Evolutionary conservation across 306 rosid species (phyloP), one percentile per base, ranked within the genome.

Genomic region (Vachellia pachyceras): DNA sequence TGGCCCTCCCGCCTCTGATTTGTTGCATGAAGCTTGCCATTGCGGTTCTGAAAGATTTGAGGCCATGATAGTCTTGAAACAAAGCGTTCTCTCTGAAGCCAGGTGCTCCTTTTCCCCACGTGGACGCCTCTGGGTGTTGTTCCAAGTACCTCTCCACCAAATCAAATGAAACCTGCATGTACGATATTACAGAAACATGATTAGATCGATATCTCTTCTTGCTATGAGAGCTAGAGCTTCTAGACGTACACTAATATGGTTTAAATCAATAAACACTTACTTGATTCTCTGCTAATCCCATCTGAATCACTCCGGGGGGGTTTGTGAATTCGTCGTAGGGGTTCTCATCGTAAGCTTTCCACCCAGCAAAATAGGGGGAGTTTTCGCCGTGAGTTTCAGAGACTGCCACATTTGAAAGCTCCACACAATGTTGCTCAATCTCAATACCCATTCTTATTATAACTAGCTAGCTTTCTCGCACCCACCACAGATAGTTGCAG

Each of bases 261-360:
- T 63, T 5, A 33, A 13, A 14, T 40, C 22, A 9, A 35, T 20
- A 20, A 50, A 17, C 68, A 33, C 95, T 86, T 76, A 93, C 99
- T 89, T 95, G 98, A 90, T 95, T 95, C 55, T 95, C 99, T 5
- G 98, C 99, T 12, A 95, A 75, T 6, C 99, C 98, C 99, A 95
- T 91, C 85, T 93, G 99, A 5, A 95, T 90, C 9, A 95, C 98
- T 3, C 99, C 99, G 0, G 88, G 72, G 4, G 98, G 90, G 54
- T 93, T 95, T 1, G 88, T 77, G 0, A 73, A 33, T 85, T 91
- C 93, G 52, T 95, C 74, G 36, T 91, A 95, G 41, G 97, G 97
- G 84, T 93, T 29, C 83, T 93, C 97, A 55, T 91, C 94, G 75
- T 95, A 95, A 6, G 93, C 98, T 88, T 91, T 95, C 99, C 99